phyloP scores from a whole-genome alignment of 768 basidiomycete species.

The Leccinum subtestaceum region DNA sequence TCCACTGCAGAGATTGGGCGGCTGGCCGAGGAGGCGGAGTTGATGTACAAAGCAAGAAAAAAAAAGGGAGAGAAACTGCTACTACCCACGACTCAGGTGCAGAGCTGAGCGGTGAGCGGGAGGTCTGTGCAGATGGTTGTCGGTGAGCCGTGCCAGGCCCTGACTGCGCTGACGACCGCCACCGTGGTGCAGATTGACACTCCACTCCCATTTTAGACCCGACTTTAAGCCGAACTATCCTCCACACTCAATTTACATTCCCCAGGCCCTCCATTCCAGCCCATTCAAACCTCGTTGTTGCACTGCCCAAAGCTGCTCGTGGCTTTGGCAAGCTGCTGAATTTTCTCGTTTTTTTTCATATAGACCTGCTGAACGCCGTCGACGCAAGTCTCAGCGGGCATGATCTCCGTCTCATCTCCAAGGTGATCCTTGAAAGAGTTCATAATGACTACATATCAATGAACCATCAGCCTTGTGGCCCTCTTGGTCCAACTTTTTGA shows the following conservation, averaged over 20 bases:
- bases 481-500: background rate
- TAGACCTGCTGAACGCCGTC: background rate
- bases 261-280: background rate
- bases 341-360: background rate
- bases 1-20: conserved; percentile 4
- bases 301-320: background rate
- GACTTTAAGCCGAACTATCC: conserved; percentile 10
- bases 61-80: conserved; percentile 9
- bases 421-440: background rate
- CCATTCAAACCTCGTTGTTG: background rate
- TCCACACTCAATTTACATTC: background rate
- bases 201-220: conserved; percentile 20
- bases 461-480: conserved; percentile 9
- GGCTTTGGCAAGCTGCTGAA: background rate
- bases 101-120: conserved; percentile 9
- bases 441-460: background rate
- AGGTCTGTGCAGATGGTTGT: conserved; percentile 20
- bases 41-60: conserved; percentile 18
- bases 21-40: conserved; percentile 14
- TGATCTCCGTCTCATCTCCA: background rate
- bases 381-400: background rate
- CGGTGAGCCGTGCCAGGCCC: conserved; percentile 25
- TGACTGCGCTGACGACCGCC: conserved; percentile 33
- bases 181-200: conserved; percentile 20
- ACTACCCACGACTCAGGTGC: conserved; percentile 6